phyloP scores from a whole-genome alignment of 2,329 filamentous ascomycete species.

The Neoscytalidium dimidiatum region DNA sequence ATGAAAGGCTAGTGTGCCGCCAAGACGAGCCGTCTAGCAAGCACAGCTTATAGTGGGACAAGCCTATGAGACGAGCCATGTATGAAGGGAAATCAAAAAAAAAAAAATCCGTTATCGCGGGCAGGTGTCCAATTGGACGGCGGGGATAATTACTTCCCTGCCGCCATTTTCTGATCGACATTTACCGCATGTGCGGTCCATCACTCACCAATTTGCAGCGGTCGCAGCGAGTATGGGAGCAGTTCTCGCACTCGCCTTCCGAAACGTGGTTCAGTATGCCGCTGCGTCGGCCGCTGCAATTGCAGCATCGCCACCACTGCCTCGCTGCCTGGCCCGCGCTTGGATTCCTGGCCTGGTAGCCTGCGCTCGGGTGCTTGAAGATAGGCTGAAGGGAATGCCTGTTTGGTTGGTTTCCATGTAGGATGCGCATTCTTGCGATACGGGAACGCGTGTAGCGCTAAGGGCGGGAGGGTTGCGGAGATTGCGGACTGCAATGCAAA shows the following conservation, averaged over 20 bases:
- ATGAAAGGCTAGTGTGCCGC: background rate
- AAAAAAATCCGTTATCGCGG: background rate
- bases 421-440: background rate
- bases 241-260: background rate
- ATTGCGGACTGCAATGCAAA: background rate
- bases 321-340: background rate
- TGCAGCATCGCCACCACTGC: conserved; percentile 7
- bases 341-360: background rate
- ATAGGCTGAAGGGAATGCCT: background rate
- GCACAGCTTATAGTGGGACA: background rate
- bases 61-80: background rate
- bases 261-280: background rate
- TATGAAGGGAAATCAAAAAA: background rate
- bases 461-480: background rate
- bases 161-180: background rate
- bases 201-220: background rate
- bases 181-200: background rate
- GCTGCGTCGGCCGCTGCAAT: background rate
- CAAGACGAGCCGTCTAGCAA: background rate
- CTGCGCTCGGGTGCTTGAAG: background rate
- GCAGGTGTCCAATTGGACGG: background rate
- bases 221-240: background rate
- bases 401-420: background rate
- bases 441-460: background rate
- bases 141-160: background rate